phyloP scores from a whole-genome alignment of 2,329 filamentous ascomycete species.

The Colletotrichum gigasporum region DNA sequence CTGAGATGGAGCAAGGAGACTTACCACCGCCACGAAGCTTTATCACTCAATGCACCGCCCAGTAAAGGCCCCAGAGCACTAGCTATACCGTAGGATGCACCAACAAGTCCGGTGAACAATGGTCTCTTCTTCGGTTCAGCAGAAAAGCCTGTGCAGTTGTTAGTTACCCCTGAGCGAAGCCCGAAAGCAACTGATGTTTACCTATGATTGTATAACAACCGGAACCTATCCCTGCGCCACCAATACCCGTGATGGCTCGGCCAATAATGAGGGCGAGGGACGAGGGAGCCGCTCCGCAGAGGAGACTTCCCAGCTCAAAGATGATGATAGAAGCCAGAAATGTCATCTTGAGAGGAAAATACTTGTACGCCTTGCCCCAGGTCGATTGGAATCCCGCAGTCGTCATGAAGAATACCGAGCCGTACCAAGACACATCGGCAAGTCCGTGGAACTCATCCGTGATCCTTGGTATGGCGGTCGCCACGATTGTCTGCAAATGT shows the following conservation, averaged over 20 bases:
- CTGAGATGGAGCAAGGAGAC: no score
- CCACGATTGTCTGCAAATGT: conserved; percentile 52
- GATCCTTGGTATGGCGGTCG: conserved; percentile 53
- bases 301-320: conserved; percentile 18
- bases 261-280: conserved; percentile 7
- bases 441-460: conserved; percentile 48
- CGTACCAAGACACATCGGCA: conserved; percentile 57
- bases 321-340: conserved; percentile 3
- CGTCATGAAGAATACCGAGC: conserved; percentile 49
- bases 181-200: no score
- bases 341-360: conserved; percentile 47
- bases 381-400: conserved; percentile 34
- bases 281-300: conserved; percentile 7
- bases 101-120: conserved; percentile 42
- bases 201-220: conserved; percentile 46
- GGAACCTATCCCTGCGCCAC: conserved; percentile 37
- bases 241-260: conserved; percentile 15
- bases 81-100: conserved; percentile 43
- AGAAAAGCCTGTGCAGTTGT: no score
- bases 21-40: conserved; percentile 34
- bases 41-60: conserved; percentile 45
- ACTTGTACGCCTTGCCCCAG: conserved; percentile 42
- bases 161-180: no score
- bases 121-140: conserved; percentile 40
- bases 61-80: conserved; percentile 44